Evolutionary conservation across 1,284 basidiomycete genomes (phyloP), one percentile per base, ranked within the genome.

Genomic region (Cystobasidium sp.): DNA sequence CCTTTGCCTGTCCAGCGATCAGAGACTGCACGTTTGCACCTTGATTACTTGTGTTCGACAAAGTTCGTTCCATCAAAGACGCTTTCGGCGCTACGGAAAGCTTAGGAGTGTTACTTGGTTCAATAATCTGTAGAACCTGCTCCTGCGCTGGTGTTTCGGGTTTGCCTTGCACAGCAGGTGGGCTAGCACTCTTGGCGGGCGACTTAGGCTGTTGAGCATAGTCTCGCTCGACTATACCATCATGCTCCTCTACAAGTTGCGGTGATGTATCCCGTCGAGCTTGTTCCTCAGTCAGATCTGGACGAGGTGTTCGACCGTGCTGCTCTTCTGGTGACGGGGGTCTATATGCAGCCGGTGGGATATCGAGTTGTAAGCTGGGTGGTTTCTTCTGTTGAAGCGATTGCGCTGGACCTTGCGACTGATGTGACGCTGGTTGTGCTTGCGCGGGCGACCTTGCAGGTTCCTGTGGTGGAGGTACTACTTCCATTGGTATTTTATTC

Each of bases 221-320:
- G 56, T 75, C 74, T 14, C 74, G 74, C 49, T 75, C 41, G 1
- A 75, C 52, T 37, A 75, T 58, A 14, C 74, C 74, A 64, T 68
- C 53, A n/a, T 62, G 39, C 24, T 69, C 59, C 20, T 61, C 43
- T 8, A 69, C 74, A 37, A 65, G 12, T 22, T 73, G 70, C 14
- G 70, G 70, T 9, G 61, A 66, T 12, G 43, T 47, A 37, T 73
- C 70, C 1, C 70, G 61, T 22, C 46, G 22, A 22, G 63, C 63
- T 44, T 73, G 70, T 4, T 53, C 44, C 16, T 73, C 70, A 6
- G 70, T 73, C 8, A 73, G 22, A 51, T 73, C 70, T 6, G 70
- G 70, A 41, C 70, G 61, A 20, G 70, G 49, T 10, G 62, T 55
- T 6, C 70, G 61, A 52, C 49, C 52, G 18, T 65, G 63, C 52